Base-by-base conservation (phyloP, 2,329 filamentous ascomycete species). In the Penicillium sclerotigenum region DNA sequence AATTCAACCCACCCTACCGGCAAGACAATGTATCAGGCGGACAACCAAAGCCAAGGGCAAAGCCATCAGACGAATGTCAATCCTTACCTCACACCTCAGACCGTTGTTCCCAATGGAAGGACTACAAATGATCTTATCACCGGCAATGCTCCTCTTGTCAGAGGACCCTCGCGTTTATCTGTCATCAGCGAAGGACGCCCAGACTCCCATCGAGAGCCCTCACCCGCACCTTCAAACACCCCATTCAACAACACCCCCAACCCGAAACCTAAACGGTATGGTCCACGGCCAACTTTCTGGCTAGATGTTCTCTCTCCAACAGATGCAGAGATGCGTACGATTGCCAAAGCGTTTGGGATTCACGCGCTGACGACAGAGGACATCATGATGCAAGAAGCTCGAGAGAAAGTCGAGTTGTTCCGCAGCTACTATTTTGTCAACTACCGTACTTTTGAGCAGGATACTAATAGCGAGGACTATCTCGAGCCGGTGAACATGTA, bases 341-440 rank as follows among this genome's bases (percentile, higher is more conserved):
- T 99, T 38, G 87, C 90, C 29, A 96, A 95, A 69, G 84, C 94
- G 0, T 99, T 99, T 70, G 91, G 91, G 16, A 97, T 99, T 58
- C 94, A 99, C 75, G 92, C 94, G 0, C 78, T 99, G 56, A 99
- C 94, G 0, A 88, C 91, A 1, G 94, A 99, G 73, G 94, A 99
- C 71, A 97, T 99, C 66, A 88, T 97, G 83, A 87, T 97, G 79
- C 91, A 97, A 72, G 94, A 99, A 77, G 90, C 92, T 38, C 92
- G 94, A 22, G 94, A 99, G 71, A 99, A 99, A 76, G 94, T 99
- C 0, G 94, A 99, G 73, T 81, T 99, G 1, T 99, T 99, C 80
- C 87, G 90, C 33, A 89, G 96, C 71, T 99, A 99, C 77, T 99
- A 99, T 74, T 97, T 99, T 68, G 90, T 99, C 76, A 97, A 96